phyloP scores from a whole-genome alignment of 306 rosid genomes.

The Prunus padus region DNA sequence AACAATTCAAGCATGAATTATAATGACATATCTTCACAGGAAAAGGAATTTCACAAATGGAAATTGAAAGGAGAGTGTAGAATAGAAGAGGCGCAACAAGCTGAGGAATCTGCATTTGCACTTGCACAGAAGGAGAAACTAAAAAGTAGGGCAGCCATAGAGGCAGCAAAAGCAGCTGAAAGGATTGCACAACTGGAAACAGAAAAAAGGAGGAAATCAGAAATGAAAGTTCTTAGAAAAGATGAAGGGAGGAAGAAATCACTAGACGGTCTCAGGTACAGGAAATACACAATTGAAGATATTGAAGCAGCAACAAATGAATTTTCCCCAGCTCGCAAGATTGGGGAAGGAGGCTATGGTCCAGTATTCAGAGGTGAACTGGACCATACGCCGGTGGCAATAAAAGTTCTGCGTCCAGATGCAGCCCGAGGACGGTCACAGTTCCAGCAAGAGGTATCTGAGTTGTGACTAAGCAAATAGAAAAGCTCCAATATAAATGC shows the following conservation, averaged over 20 bases:
- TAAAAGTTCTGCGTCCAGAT: constrained; percentile 73
- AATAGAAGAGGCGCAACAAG: constrained; percentile 43
- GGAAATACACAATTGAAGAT: constrained; percentile 68
- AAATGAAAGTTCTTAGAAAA: constrained; percentile 42
- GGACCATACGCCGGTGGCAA: constrained; percentile 76
- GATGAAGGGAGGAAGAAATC: constrained; percentile 34
- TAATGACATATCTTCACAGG: constrained; percentile 36
- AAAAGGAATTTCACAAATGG: constrained; percentile 67
- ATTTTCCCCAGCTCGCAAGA: constrained; percentile 45
- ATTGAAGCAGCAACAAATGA: constrained; percentile 60
- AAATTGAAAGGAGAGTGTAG: constrained; percentile 58
- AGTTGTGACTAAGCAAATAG: background rate
- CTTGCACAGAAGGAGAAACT: constrained; percentile 59
- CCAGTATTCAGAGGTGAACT: constrained; percentile 69
- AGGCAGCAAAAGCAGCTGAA: constrained; percentile 64
- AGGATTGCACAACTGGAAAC: constrained; percentile 59
- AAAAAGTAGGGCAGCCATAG: constrained; percentile 52
- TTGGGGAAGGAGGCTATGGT: constrained; percentile 91
- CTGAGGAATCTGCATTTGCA: constrained; percentile 62
- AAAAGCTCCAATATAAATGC: no score
- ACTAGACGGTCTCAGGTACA: constrained; percentile 40
- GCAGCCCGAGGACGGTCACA: constrained; percentile 83
- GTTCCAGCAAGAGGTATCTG: constrained; percentile 68
- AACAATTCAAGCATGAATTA: background rate
- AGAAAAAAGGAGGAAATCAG: constrained; percentile 47